phyloP scores from a whole-genome alignment of 441 rosid genomes.

The Aleurites moluccanus region DNA sequence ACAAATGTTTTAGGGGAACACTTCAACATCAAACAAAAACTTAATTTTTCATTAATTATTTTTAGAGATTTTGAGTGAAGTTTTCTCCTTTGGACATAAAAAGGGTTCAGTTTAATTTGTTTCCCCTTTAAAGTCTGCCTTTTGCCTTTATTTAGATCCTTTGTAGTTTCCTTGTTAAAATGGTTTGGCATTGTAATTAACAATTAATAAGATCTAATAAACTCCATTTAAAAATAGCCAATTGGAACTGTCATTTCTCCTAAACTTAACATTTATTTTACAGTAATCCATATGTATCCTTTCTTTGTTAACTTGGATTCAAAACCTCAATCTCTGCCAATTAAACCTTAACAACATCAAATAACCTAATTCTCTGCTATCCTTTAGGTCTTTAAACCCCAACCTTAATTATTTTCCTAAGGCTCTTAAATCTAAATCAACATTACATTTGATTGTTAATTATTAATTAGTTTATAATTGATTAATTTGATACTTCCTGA shows the following conservation, averaged over 20 bases:
- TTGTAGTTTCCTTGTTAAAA: background rate
- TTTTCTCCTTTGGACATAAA: no score
- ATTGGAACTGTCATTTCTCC: background rate
- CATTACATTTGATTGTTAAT: background rate
- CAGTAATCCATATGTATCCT: no score
- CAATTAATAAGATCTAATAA: no score
- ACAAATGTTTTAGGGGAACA: no score
- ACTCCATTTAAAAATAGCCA: background rate
- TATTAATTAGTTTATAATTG: background rate
- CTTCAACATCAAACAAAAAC: no score
- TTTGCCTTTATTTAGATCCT: background rate
- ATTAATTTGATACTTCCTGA: no score
- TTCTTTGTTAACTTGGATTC: no score
- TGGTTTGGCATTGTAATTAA: background rate
- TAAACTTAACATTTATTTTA: slow-evolving; percentile 4
- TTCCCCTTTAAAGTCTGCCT: background rate
- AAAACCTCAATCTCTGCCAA: background rate
- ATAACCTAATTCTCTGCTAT: no score
- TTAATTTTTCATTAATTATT: no score
- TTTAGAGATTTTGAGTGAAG: no score
- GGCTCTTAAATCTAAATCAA: background rate
- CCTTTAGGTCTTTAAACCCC: background rate
- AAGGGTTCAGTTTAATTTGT: no score
- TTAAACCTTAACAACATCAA: background rate
- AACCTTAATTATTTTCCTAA: background rate